phyloP scores from a whole-genome alignment of 2,329 filamentous ascomycete species.

The Exophiala mesophila region DNA sequence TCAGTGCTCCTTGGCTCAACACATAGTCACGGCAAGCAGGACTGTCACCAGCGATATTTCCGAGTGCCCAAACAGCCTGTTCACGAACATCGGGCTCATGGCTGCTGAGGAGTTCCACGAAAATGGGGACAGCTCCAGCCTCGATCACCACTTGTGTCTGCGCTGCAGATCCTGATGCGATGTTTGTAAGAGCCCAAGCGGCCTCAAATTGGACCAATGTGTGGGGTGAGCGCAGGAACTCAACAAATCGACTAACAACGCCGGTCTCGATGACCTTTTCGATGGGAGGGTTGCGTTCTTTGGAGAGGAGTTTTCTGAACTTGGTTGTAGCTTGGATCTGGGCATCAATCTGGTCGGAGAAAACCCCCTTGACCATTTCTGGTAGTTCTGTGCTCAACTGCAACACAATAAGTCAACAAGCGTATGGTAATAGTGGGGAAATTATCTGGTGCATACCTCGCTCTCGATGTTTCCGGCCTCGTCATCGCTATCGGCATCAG shows the following conservation, averaged over 20 bases:
- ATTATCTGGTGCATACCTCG: constrained; percentile 69
- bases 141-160: constrained; percentile 99
- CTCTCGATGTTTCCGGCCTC: constrained; percentile 96
- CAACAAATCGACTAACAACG: constrained; percentile 94
- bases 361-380: constrained; percentile 95
- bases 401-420: constrained; percentile 37
- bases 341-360: constrained; percentile 96
- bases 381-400: constrained; percentile 97
- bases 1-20: constrained; percentile 81
- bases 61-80: constrained; percentile 96
- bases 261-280: constrained; percentile 99
- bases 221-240: constrained; percentile 95
- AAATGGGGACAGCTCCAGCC: constrained; percentile 95
- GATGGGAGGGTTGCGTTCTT: constrained; percentile 98
- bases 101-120: constrained; percentile 91
- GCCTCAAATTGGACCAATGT: constrained; percentile 98
- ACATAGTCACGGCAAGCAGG: constrained; percentile 97
- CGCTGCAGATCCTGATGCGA: constrained; percentile 91
- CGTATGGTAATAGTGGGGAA: background rate
- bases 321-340: constrained; percentile 98
- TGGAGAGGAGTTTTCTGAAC: constrained; percentile 95
- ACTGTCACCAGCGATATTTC: constrained; percentile 98
- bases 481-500: constrained; percentile 83
- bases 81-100: constrained; percentile 96
- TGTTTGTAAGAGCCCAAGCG: constrained; percentile 98